Percentiles rank a stretch among this genome's conserved stretches.
Evolutionary conservation across 768 basidiomycete genomes (phyloP).

Genomic region (Suillus placidus): DNA sequence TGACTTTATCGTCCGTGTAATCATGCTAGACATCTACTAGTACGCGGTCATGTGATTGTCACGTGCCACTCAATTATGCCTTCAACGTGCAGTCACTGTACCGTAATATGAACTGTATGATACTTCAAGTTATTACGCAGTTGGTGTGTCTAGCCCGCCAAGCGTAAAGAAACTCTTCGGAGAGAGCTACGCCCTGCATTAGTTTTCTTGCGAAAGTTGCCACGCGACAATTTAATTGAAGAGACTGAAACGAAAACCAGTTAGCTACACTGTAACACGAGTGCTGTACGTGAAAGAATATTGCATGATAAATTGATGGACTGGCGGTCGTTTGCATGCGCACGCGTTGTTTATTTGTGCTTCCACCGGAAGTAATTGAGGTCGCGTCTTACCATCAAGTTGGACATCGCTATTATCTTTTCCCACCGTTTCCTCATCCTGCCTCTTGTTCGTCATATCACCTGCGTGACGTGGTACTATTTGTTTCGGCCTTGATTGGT

Average conservation of each 20-base stretch:
- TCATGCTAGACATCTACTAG: background rate
- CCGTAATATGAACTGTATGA: no score
- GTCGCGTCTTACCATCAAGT: background rate
- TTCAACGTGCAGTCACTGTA: background rate
- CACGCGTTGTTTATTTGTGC: constrained; percentile 7
- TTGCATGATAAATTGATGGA: background rate
- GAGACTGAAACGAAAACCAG: background rate
- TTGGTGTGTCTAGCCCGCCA: background rate
- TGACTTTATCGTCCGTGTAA: background rate
- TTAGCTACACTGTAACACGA: background rate
- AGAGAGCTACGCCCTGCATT: no score
- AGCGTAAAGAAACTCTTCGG: no score
- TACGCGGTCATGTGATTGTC: constrained; percentile 10
- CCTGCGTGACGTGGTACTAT: background rate
- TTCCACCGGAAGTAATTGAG: background rate
- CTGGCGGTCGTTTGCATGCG: background rate
- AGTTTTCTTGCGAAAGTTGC: background rate
- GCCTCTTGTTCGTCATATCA: no score
- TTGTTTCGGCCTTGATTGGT: background rate
- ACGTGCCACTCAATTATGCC: background rate
- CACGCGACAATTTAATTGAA: background rate
- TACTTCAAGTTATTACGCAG: no score
- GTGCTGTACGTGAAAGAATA: background rate
- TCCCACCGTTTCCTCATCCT: background rate
- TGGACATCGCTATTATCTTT: constrained; percentile 3